phyloP scores from a whole-genome alignment of 1,284 basidiomycete species.

The Marasmius oreades region DNA sequence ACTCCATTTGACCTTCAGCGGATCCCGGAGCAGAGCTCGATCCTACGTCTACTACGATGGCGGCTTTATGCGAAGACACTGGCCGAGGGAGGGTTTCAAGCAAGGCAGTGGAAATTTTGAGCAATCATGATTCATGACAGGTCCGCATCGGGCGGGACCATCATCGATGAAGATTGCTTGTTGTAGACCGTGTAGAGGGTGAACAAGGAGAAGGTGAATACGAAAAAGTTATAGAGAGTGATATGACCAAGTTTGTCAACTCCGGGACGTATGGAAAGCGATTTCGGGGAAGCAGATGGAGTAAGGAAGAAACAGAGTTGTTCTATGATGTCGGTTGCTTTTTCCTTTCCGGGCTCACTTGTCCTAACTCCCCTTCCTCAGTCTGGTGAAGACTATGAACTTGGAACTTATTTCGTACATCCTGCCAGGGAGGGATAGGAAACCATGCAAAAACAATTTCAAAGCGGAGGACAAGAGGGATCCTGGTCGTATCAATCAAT shows the following conservation, averaged over 20 bases:
- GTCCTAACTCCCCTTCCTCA: conserved; percentile 56
- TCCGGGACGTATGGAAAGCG: conserved; percentile 80
- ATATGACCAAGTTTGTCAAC: conserved; percentile 80
- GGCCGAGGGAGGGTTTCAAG: conserved; percentile 72
- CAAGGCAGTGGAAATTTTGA: conserved; percentile 63
- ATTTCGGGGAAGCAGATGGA: conserved; percentile 77
- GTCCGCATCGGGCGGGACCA: conserved; percentile 78
- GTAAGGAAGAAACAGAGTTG: conserved; percentile 78
- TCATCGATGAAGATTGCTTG: conserved; percentile 80
- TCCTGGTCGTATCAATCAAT: conserved; percentile 62
- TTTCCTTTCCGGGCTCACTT: neutral
- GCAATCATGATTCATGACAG: conserved; percentile 71
- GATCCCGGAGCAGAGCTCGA: conserved; percentile 73
- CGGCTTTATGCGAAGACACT: conserved; percentile 66
- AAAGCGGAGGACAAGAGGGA: conserved; percentile 83
- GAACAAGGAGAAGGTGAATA: conserved; percentile 65
- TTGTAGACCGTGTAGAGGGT: conserved; percentile 62
- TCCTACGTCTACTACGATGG: conserved; percentile 76
- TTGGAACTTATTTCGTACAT: conserved; percentile 85
- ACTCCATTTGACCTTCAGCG: conserved; percentile 49
- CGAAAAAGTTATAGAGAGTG: conserved; percentile 80
- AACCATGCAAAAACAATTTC: conserved; percentile 90
- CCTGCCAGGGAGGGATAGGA: conserved; percentile 81
- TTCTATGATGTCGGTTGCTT: conserved; percentile 72
- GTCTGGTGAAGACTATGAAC: conserved; percentile 91